Evolutionary conservation across 108 stramenopile genomes (phyloP), one percentile per base, ranked within the genome.

Genomic region (Aurantiochytrium sp.): DNA sequence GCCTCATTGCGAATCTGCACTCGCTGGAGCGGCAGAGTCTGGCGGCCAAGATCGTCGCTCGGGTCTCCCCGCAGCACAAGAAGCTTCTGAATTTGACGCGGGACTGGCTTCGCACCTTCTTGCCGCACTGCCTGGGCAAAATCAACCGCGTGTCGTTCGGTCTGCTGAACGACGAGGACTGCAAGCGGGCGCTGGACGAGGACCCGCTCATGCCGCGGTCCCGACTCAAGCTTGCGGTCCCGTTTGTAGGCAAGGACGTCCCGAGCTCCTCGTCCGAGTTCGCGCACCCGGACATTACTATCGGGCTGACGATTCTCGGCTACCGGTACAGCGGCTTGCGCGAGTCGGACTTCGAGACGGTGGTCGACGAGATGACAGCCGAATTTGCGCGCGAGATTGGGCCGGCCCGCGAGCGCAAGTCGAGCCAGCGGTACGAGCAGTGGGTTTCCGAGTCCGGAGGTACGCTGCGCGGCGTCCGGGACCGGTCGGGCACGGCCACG

Each of bases 171-270:
- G 68, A 32, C 0, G 91, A 12, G 4, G 89, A 90, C 17, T 65
- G 54, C 42, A 59, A 65, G 54, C 88, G 88, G 1, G 81, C 87
- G 30, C 27, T 37, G 8, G 8, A 34, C 12, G 30, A 54, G 37
- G 86, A 32, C 36, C 59, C 87, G 37, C 32, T 22, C 17, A 68
- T 55, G 86, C 53, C 68, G 15, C 52, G 50, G 2, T n/a, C 53
- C 12, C 91, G 91, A 3, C 65, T 59, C 19, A 12, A 87, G 32
- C 41, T 89, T 34, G 89, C 89, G 2, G 91, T 91, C 19, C 91
- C 91, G 8, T 91, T 90, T 24, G 91, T 91, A 4, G 91, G 91
- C 39, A 89, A 89, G 31, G 91, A 91, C 34, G 69, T 88, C 4
- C 91, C 91, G 1, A 86, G 81, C n/a, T 37, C 41, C 36, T 55